A percentile compares a stretch with the other conserved stretches of the same genome.
Conservation (phyloP, 1,284 basidiomycete species). For the Cystobasidium slooffiae region DNA sequence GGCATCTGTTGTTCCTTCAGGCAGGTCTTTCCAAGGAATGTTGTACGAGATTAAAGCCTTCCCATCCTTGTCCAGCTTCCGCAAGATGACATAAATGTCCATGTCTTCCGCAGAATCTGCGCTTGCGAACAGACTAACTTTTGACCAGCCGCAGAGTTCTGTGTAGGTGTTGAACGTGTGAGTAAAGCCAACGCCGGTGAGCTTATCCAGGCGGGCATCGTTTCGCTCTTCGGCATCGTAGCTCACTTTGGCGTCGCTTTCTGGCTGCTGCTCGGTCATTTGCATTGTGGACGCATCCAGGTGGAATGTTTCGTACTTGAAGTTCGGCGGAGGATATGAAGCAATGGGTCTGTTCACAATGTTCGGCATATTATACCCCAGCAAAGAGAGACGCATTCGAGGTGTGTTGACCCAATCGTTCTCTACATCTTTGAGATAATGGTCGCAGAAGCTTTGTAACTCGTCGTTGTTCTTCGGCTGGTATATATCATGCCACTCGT, state of each 20-base stretch:
- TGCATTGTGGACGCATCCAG: background rate
- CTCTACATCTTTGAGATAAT: slow-evolving; percentile 49
- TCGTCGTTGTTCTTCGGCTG: slow-evolving; percentile 43
- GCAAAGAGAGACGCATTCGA: slow-evolving; percentile 43
- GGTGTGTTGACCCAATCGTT: slow-evolving; percentile 51
- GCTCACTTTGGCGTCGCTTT: background rate
- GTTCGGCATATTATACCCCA: slow-evolving; percentile 33
- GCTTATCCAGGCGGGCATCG: background rate
- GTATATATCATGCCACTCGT: slow-evolving; percentile 44
- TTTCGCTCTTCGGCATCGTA: slow-evolving; percentile 16
- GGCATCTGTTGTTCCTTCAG: background rate
- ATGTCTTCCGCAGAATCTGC: slow-evolving; percentile 50
- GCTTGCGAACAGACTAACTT: slow-evolving; percentile 49
- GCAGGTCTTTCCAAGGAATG: slow-evolving; percentile 39
- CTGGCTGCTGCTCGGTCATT: background rate
- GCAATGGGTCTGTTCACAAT: slow-evolving; percentile 22
- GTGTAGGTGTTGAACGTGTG: slow-evolving; percentile 46
- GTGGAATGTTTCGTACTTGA: slow-evolving; percentile 10
- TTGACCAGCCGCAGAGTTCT: slow-evolving; percentile 47
- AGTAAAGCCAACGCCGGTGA: slow-evolving; percentile 38
- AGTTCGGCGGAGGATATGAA: slow-evolving; percentile 13
- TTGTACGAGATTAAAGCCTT: slow-evolving; percentile 42
- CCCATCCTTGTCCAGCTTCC: slow-evolving; percentile 49
- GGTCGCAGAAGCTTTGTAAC: slow-evolving; percentile 51
- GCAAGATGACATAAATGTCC: slow-evolving; percentile 50